Base-by-base conservation (phyloP, 352 stramenopile species). In the Pythium guiyangense region DNA sequence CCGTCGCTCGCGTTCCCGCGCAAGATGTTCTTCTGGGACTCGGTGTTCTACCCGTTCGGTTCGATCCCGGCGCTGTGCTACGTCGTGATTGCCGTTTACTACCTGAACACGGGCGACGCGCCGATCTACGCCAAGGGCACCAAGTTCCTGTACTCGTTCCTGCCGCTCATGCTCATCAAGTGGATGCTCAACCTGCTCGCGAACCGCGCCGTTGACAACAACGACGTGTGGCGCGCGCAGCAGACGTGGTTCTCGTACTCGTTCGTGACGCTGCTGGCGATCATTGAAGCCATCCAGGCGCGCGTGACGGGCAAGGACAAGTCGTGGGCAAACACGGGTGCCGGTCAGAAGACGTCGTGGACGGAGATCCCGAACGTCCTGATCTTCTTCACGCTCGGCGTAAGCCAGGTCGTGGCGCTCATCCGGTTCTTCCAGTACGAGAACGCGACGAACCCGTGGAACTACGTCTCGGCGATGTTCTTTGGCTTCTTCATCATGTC, bases 21-120 rank as follows among this genome's bases (percentile, higher is more conserved):
- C 50, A 93, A 96, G 67, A 90, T 96, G 78, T 96, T 96, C 67
- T 96, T 94, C 72, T 92, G 89, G 73, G 82, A 96, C 66, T 94
- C 82, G 49, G 82, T 93, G 69, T 69, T 96, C 49, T 96, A 96
- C 69, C 86, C 86, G 55, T 93, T 96, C 69, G 86, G 86, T 49
- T 94, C 84, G 44, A 86, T 96, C 48, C 84, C 86, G 29, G 86
- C 86, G 1, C 49, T 96, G 60, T 94, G 77, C 73, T 96, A 93
- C 70, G 82, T 94, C 63, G 58, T 72, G 8, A 91, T 95, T 49
- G 79, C 86, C 44, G 72, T 92, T 20, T 94, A 92, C 81, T 96
- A 93, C 67, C 58, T 96, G 66, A 88, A 74, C 70, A 96, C 84
- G 49, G 86, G 84, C 48, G 77, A 92, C 48, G 83, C 84, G 55